These are phyloP conservation scores for Naegleria lovaniensis DNA, from an alignment of 208 protist genomes.

Conservation along the genomic window DNA sequence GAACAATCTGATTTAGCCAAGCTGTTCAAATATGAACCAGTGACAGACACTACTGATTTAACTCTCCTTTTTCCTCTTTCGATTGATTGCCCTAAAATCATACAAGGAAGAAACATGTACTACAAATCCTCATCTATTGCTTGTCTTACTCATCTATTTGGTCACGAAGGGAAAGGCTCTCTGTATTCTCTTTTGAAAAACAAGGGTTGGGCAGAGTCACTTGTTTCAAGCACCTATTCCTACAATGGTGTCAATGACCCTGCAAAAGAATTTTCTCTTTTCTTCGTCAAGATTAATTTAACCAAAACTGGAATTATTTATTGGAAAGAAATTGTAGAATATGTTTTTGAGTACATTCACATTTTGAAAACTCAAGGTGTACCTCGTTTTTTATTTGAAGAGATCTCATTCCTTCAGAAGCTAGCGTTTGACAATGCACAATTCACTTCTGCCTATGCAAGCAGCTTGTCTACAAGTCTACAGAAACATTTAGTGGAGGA, in stretches of 20 bases:
- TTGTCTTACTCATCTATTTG: slow-evolving; percentile 56
- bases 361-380: slow-evolving; percentile 45
- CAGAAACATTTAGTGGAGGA: slow-evolving; percentile 50
- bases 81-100: background rate
- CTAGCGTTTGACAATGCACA: slow-evolving; percentile 57
- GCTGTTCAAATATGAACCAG: background rate
- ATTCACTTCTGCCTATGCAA: slow-evolving; percentile 48
- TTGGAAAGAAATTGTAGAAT: slow-evolving; percentile 52
- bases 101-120: background rate
- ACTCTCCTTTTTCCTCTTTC: background rate
- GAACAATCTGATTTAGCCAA: background rate
- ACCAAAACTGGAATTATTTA: slow-evolving; percentile 55
- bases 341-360: slow-evolving; percentile 60
- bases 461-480: slow-evolving; percentile 45
- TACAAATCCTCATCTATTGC: background rate
- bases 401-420: slow-evolving; percentile 55
- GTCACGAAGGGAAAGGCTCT: slow-evolving; percentile 79
- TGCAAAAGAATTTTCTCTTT: slow-evolving; percentile 22
- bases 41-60: background rate
- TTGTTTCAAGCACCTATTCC: background rate
- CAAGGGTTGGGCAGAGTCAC: slow-evolving; percentile 33
- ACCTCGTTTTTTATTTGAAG: slow-evolving; percentile 48
- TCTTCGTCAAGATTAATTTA: slow-evolving; percentile 53
- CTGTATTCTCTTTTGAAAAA: slow-evolving; percentile 68
- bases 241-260: background rate